Percentiles rank a stretch among this genome's conserved stretches.
Evolutionary conservation across 208 protist genomes (phyloP).

Genomic region (Trypanosoma caninum): DNA sequence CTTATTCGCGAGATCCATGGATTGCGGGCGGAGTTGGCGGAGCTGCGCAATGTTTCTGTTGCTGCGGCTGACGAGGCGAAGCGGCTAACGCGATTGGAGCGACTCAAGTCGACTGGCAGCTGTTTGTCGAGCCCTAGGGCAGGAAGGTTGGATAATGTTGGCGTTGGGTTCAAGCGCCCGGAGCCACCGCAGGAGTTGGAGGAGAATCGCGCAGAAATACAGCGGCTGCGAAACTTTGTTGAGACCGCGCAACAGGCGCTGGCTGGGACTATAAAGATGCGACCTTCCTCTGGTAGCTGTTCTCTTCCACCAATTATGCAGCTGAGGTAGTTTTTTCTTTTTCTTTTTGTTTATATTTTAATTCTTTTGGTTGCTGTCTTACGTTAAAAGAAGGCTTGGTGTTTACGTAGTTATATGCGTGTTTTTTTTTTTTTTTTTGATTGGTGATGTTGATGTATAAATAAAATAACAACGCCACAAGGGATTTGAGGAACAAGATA

Average conservation of each 20-base stretch:
- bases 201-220: slow-evolving; percentile 76
- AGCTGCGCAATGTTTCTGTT: slow-evolving; percentile 49
- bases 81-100: slow-evolving; percentile 1
- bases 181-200: slow-evolving; percentile 66
- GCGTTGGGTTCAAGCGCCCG: slow-evolving; percentile 13
- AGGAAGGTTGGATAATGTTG: no score
- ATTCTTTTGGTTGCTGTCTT: not conserved
- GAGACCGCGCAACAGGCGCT: slow-evolving; percentile 72
- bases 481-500: no score
- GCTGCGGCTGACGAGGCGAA: slow-evolving; percentile 56
- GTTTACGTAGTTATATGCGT: not conserved
- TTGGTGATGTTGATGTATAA: no score
- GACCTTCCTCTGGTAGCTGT: not conserved
- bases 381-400: not conserved
- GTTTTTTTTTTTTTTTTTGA: slow-evolving; percentile 3
- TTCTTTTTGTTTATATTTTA: slow-evolving; percentile 11
- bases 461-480: no score
- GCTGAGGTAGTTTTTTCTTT: slow-evolving; percentile 4
- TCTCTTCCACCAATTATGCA: slow-evolving; percentile 10
- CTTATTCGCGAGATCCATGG: slow-evolving; percentile 96
- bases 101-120: not conserved
- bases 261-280: slow-evolving; percentile 3
- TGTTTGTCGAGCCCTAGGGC: not conserved
- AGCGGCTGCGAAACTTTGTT: slow-evolving; percentile 69
- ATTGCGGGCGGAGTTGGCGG: slow-evolving; percentile 87